Percentiles rank a stretch among this genome's conserved stretches.
Evolutionary conservation across 495 filamentous ascomycete species (phyloP).

Genomic region (Aspergillus heteromorphus): DNA sequence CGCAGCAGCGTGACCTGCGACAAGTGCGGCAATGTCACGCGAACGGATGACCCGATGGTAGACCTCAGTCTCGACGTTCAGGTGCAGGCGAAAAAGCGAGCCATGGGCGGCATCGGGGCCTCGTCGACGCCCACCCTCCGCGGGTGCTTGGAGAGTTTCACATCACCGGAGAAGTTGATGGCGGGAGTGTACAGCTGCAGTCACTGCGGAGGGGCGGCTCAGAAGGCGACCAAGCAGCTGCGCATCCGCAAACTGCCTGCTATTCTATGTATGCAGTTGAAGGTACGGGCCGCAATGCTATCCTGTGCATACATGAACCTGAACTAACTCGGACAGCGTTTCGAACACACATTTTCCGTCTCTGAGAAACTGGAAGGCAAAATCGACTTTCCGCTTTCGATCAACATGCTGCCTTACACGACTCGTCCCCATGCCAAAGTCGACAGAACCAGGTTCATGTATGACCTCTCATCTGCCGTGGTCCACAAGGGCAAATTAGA

Average conservation of each 20-base stretch:
- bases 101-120: constrained; percentile 34
- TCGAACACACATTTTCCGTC: constrained; percentile 64
- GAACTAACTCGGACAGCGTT: constrained; percentile 50
- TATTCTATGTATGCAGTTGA: constrained; percentile 86
- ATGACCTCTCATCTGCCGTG: constrained; percentile 78
- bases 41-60: constrained; percentile 76
- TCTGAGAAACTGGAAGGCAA: constrained; percentile 74
- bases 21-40: constrained; percentile 70
- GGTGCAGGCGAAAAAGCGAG: constrained; percentile 46
- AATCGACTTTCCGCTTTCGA: constrained; percentile 75
- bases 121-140: constrained; percentile 54
- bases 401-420: constrained; percentile 86
- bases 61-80: constrained; percentile 81
- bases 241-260: constrained; percentile 75
- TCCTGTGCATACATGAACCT: neutral
- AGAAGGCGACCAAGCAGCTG: constrained; percentile 74
- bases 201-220: constrained; percentile 60
- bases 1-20: constrained; percentile 83
- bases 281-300: constrained; percentile 47
- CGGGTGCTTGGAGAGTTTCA: constrained; percentile 79
- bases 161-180: constrained; percentile 60
- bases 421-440: constrained; percentile 46
- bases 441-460: constrained; percentile 55
- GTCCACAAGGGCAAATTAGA: constrained; percentile 83
- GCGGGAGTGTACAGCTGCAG: constrained; percentile 76